Evolutionary conservation across 2,329 filamentous ascomycete genomes (phyloP), one percentile per base, ranked within the genome.

Genomic region (Exophiala bonariae): DNA sequence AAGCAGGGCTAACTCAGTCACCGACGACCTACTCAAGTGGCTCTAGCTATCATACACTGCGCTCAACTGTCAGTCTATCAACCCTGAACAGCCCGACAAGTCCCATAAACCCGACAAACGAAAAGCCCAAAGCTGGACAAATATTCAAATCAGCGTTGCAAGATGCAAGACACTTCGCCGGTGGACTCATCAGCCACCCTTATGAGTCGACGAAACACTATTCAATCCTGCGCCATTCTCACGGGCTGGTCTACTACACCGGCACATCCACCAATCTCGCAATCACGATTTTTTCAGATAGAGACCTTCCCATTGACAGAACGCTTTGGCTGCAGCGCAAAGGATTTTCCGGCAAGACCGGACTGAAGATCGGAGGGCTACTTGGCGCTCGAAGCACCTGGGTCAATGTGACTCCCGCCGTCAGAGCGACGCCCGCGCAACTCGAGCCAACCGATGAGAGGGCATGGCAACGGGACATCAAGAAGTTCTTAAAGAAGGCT

Each of bases 311-410:
- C 0, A 44, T 66, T 0, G 74, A 78, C 18, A 75, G 85, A 5
- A 80, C 79, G 0, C 62, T 87, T 11, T 88, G 82, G 81, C 67
- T 88, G 19, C 85, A 88, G 66, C 76, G 76, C 49, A 84, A 82
- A 54, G 85, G 85, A 2, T 86, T 74, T 67, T 82, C 81, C 0
- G 85, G 85, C 3, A 83, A 83, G 59, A 75, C 82, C 39, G 85
- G 85, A 14, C 85, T 88, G 79, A 75, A 75, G 5, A 68, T 83
- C 20, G 85, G 85, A 61, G 78, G 82, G 0, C 63, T 87, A 1
- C 66, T 87, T 28, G 78, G 82, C 6, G 73, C 77, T 0, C 79
- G 75, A 10, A 72, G 74, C 6, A 73, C 69, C 57, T 88, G 85
- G 85, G 69, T 87, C 10, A 77, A 88, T 48, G 83, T 87, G 2